Percentiles rank a stretch among this genome's conserved stretches.
These are phyloP conservation scores for Macaranga tanarius DNA, from an alignment of 441 rosid species.

Conservation along the genomic window DNA sequence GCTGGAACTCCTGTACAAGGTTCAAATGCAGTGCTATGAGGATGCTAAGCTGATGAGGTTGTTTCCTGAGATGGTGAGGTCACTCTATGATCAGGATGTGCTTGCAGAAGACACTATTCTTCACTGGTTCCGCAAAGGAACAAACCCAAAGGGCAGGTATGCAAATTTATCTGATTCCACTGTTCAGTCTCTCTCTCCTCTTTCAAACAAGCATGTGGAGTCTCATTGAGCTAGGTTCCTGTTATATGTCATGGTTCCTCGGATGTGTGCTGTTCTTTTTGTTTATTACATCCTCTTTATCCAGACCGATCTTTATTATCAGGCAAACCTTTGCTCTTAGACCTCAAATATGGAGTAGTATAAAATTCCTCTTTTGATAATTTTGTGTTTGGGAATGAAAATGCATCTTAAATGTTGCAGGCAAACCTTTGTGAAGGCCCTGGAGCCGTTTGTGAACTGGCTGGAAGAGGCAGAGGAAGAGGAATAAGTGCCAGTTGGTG, in stretches of 20 bases:
- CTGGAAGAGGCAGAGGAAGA: constrained; percentile 99
- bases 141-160: constrained; percentile 91
- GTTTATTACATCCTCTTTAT: too few species aligned
- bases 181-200: neutral
- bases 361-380: too few species aligned
- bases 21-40: constrained; percentile 97
- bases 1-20: constrained; percentile 92
- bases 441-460: constrained; percentile 95
- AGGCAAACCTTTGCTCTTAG: too few species aligned
- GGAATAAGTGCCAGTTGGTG: constrained; percentile 46
- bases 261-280: too few species aligned
- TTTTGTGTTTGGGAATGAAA: neutral
- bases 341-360: too few species aligned
- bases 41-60: constrained; percentile 97
- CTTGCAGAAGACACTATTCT: constrained; percentile 96
- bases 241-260: too few species aligned
- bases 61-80: constrained; percentile 86
- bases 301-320: too few species aligned
- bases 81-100: constrained; percentile 87
- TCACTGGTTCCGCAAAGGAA: constrained; percentile 87
- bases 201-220: neutral
- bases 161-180: constrained; percentile 6
- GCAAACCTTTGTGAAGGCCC: constrained; percentile 87
- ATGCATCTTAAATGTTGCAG: constrained; percentile 32
- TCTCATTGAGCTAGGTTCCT: neutral